Conservation (phyloP, 495 filamentous ascomycete genomes). For the Penicillium arizonense region DNA sequence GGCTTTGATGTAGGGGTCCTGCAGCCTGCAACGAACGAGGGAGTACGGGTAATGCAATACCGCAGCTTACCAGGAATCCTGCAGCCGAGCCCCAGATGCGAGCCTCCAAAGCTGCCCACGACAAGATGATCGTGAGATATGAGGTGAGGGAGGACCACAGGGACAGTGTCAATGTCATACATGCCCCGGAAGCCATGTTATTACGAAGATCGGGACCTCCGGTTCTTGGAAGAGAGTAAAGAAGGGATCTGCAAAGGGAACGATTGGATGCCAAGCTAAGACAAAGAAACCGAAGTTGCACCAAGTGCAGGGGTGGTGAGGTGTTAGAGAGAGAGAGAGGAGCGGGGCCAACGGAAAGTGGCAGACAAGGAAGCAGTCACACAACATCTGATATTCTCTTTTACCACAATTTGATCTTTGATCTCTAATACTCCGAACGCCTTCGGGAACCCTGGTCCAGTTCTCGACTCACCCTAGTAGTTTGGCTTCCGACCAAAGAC, state of each 20-base stretch:
- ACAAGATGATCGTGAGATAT: conserved; percentile 5
- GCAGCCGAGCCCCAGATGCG: conserved; percentile 15
- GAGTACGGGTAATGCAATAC: conserved; percentile 17
- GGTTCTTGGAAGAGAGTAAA: not conserved
- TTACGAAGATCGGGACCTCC: not conserved
- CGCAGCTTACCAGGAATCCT: conserved; percentile 26
- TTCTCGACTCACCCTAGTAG: conserved; percentile 10
- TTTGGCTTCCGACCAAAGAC: conserved; percentile 34
- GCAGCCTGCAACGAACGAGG: conserved; percentile 12
- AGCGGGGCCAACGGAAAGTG: not conserved
- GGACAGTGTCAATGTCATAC: conserved; percentile 1
- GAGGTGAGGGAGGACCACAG: conserved; percentile 1
- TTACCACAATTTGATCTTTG: not conserved
- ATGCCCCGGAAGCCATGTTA: conserved; percentile 10
- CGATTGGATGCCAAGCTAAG: not conserved
- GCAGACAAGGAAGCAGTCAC: not conserved
- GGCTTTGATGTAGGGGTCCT: conserved; percentile 8
- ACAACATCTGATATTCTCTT: not conserved
- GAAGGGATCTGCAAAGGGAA: not conserved
- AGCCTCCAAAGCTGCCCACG: conserved; percentile 5
- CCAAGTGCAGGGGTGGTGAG: not conserved
- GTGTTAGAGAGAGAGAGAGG: not conserved
- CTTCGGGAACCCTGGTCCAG: conserved; percentile 5
- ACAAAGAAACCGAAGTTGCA: not conserved
- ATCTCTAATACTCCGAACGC: not conserved